Evolutionary conservation across 768 basidiomycete genomes (phyloP), one percentile per base, ranked within the genome.

Genomic region (Inosperma sp.): DNA sequence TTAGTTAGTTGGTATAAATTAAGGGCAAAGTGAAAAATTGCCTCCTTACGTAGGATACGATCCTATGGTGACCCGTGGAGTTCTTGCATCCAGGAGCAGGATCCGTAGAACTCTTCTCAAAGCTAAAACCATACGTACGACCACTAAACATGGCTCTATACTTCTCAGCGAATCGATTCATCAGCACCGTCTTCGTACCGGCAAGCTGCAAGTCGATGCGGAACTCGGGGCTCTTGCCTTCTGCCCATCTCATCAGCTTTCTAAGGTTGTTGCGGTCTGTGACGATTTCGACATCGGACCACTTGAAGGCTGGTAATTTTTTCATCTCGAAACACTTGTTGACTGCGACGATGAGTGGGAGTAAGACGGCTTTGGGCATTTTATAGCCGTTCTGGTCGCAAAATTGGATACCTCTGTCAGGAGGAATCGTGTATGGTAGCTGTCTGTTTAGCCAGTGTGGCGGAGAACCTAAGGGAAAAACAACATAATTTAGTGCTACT

Each of bases 171-270:
- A 83, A 84, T 1, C 87, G 69, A 48, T 78, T 81, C 57, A 88
- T 67, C 22, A 90, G 58, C 13, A 86, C 67, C 0, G 87, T 88
- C 48, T 68, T 71, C 19, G 66, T 54, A 1, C 86, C 84, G 0
- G 72, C 75, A 14, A 86, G 68, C 60, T 89, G 80, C 3, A 81
- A 53, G 49, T 91, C 86, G 54, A 91, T 85, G 16, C 88, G 71
- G 59, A 89, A 91, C 48, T 79, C 76, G 8, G 63, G 66, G 3
- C 66, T 60, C 8, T 65, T 66, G 21, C 65, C 69, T 14, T 59
- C 62, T n/a, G 77, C 70, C 82, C 81, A 85, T 21, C 80, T 71
- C 17, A 81, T 59, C 33, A 88, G 66, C 62, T 84, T 86, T 21
- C 85, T 74, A 14, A 88, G 66, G 21, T 71, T 72, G 57, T 86